Evolutionary conservation across 2,329 filamentous ascomycete genomes (phyloP).

Genomic region (Colletotrichum filicis): DNA sequence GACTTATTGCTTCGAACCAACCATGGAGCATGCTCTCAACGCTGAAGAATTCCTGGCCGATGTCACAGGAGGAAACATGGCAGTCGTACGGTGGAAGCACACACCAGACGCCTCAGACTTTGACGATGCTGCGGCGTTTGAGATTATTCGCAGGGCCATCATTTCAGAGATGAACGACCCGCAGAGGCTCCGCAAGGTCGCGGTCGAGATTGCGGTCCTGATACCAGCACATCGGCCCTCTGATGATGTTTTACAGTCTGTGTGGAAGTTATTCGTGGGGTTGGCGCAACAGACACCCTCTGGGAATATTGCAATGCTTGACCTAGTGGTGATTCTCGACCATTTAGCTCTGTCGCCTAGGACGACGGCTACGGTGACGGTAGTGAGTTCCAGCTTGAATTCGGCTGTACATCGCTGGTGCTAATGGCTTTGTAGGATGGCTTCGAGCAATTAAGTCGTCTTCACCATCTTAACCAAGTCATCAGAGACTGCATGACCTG

Average conservation of each 20-base stretch:
- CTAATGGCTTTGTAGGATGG: conserved; percentile 6
- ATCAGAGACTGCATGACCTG: conserved; percentile 23
- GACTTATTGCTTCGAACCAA: neutral
- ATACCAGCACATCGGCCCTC: neutral
- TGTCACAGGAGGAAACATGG: neutral
- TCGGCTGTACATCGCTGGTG: too few species aligned
- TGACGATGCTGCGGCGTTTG: conserved; percentile 15
- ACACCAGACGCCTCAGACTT: neutral
- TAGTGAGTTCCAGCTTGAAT: neutral
- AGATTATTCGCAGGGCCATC: conserved; percentile 4
- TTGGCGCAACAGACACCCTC: conserved; percentile 35
- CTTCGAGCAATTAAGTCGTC: conserved; percentile 21
- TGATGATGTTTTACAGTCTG: conserved; percentile 8
- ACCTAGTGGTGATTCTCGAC: conserved; percentile 29
- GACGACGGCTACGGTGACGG: conserved; percentile 15
- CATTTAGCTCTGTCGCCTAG: conserved; percentile 25
- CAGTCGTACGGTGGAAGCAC: conserved; percentile 9
- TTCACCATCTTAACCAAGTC: conserved; percentile 12
- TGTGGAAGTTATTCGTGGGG: conserved; percentile 27
- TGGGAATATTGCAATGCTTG: conserved; percentile 27
- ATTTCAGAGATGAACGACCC: conserved; percentile 9
- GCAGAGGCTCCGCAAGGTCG: neutral
- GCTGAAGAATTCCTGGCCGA: neutral
- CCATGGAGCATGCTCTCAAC: neutral
- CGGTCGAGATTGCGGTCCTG: conserved; percentile 1